Evolutionary conservation across 805 yeast species (phyloP).

Genomic region (Ascoidea rubescens): DNA sequence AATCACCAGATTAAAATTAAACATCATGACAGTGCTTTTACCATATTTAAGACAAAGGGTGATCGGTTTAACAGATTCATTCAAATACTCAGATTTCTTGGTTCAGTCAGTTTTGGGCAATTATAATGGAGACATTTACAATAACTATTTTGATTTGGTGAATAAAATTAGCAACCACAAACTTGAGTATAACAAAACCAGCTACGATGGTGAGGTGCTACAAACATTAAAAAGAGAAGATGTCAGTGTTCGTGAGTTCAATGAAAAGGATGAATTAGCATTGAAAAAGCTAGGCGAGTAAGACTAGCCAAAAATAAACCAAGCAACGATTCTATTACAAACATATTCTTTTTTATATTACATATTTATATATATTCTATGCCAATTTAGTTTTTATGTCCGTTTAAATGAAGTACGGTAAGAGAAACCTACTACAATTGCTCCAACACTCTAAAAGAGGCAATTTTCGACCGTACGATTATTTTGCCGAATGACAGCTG

Average conservation of each 20-base stretch:
- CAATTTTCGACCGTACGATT: no score
- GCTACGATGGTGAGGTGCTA: constrained; percentile 28
- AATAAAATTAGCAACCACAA: constrained; percentile 40
- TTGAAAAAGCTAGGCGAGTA: constrained; percentile 11
- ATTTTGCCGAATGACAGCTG: no score
- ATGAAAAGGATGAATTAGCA: constrained; percentile 13
- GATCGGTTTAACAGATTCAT: constrained; percentile 72
- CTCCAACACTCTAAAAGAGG: no score
- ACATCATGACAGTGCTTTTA: constrained; percentile 30
- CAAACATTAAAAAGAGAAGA: constrained; percentile 24
- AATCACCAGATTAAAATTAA: constrained; percentile 27
- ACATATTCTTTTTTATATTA: no score
- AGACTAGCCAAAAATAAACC: no score
- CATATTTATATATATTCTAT: no score
- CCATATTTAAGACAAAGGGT: constrained; percentile 48
- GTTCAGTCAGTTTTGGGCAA: constrained; percentile 74
- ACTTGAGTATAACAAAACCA: constrained; percentile 41
- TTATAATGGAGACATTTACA: constrained; percentile 73
- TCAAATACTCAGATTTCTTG: constrained; percentile 67
- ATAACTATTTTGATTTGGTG: constrained; percentile 53
- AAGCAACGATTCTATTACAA: no score
- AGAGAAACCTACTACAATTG: no score
- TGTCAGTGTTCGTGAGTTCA: constrained; percentile 20
- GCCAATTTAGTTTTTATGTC: no score
- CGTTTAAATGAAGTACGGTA: no score